Base-by-base conservation (phyloP, 805 yeast genomes). In the Ogataea populi-albae region DNA sequence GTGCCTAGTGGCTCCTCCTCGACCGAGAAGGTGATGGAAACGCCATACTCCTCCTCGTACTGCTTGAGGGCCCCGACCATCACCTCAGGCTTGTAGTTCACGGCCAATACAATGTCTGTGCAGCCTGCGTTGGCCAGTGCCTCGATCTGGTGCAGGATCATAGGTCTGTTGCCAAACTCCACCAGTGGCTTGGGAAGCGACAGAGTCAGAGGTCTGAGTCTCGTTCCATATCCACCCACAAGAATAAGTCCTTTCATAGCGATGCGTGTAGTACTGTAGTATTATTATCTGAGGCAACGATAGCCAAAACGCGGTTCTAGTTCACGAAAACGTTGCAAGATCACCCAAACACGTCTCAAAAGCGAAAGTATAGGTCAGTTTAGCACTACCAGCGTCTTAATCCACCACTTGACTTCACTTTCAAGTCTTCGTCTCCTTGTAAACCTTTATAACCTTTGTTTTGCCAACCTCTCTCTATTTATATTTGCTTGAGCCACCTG, bases 221-320 rank as follows among this genome's bases (percentile, higher is more conserved):
- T 93, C 61, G 99, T 93, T 77, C 99, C 99, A 75, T 89, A 93
- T 69, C 98, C 98, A 64, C 98, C 98, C 57, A 91, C 98, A 66
- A 91, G 81, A 77, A 91, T 91, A 68, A 91, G 80, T 64, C 95
- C 96, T 75, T 88, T 88, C 97, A 88, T 87, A 35, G 37, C 47
- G 40, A 30, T 35, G 44, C 41, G 39, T 32, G 32, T 15, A 17
- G 22, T 6, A 20, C 37, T 26, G 24, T 28, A 32, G 26, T 21
- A 27, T 22, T 10, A 25, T 12, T 34, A 27, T 32, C 21, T 21
- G 32, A 35, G 37, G 40, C n/a, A n/a, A n/a, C n/a, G n/a, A n/a
- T n/a, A 40, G 33, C 21, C 27, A 26, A 30, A 25, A 34, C n/a
- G n/a, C n/a, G n/a, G n/a, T n/a, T n/a, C n/a, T n/a, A n/a, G n/a